These are phyloP conservation scores for Torulaspora maleeae DNA, from an alignment of 805 yeast species.

Conservation along the genomic window DNA sequence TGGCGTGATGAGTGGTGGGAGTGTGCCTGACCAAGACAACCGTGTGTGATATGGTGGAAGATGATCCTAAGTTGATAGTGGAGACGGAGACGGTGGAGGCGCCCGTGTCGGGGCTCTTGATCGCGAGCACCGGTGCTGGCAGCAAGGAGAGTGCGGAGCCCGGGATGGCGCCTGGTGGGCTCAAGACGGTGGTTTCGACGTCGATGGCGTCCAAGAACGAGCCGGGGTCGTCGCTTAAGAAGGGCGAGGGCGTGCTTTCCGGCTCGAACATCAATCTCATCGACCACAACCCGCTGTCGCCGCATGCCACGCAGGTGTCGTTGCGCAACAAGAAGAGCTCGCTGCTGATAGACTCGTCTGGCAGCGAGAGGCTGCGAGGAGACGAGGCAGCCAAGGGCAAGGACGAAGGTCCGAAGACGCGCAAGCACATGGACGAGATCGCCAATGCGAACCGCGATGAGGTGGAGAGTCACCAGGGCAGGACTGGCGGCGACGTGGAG, in stretches of 20 bases:
- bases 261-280: slow-evolving; percentile 17
- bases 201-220: background rate
- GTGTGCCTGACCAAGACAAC: background rate
- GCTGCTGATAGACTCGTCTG: slow-evolving; percentile 20
- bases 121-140: slow-evolving; percentile 9
- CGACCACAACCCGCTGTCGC: slow-evolving; percentile 30
- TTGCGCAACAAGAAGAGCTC: slow-evolving; percentile 38
- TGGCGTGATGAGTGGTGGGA: no score
- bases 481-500: background rate
- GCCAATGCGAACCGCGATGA: slow-evolving; percentile 5
- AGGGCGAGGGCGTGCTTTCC: slow-evolving; percentile 5
- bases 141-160: background rate
- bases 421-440: slow-evolving; percentile 7
- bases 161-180: background rate
- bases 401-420: background rate
- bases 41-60: slow-evolving; percentile 19
- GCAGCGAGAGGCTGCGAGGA: slow-evolving; percentile 1
- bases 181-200: background rate
- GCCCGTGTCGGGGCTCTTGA: slow-evolving; percentile 19
- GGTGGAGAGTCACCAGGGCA: background rate
- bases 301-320: slow-evolving; percentile 29
- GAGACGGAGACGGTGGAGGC: slow-evolving; percentile 62
- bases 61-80: slow-evolving; percentile 44
- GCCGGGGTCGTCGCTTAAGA: background rate
- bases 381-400: slow-evolving; percentile 6